Evolutionary conservation across 495 filamentous ascomycete genomes (phyloP).

Genomic region (Aspergillus baeticus): DNA sequence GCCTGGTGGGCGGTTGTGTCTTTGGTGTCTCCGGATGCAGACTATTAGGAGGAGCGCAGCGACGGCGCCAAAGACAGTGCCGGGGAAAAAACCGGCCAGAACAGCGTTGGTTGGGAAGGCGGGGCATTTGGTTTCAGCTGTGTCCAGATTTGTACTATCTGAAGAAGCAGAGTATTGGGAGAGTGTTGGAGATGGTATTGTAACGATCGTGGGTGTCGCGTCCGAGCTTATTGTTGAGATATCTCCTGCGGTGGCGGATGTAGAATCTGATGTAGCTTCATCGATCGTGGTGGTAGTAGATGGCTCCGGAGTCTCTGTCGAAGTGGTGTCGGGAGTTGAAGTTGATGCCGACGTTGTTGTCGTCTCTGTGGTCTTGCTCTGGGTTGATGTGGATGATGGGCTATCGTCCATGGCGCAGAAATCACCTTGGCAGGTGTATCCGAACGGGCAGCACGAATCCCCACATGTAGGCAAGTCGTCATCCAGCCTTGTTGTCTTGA

Average conservation of each 20-base stretch:
- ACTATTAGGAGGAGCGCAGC: slow-evolving; percentile 42
- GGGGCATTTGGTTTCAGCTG: slow-evolving; percentile 25
- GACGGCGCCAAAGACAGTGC: slow-evolving; percentile 54
- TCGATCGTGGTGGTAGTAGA: slow-evolving; percentile 1
- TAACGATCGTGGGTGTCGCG: slow-evolving; percentile 7
- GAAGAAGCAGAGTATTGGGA: slow-evolving; percentile 17
- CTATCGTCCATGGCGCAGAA: slow-evolving; percentile 38
- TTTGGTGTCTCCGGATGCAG: slow-evolving; percentile 38
- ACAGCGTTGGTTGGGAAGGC: slow-evolving; percentile 54
- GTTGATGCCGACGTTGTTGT: slow-evolving; percentile 20
- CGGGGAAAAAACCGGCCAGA: slow-evolving; percentile 63
- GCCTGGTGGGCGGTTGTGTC: slow-evolving; percentile 14
- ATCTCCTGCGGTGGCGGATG: neutral
- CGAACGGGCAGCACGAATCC: slow-evolving; percentile 70
- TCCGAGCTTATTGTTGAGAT: slow-evolving; percentile 19
- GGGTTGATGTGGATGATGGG: slow-evolving; percentile 26
- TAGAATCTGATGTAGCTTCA: neutral
- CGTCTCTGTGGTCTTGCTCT: slow-evolving; percentile 14
- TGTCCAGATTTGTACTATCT: slow-evolving; percentile 15
- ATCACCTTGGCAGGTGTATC: slow-evolving; percentile 63
- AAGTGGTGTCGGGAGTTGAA: neutral
- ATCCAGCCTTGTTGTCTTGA: slow-evolving; percentile 69
- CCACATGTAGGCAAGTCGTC: slow-evolving; percentile 58
- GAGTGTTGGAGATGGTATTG: slow-evolving; percentile 12
- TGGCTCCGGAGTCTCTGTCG: neutral